Evolutionary conservation across 2,329 filamentous ascomycete genomes (phyloP).

Genomic region (Apiospora rasikravindrae): DNA sequence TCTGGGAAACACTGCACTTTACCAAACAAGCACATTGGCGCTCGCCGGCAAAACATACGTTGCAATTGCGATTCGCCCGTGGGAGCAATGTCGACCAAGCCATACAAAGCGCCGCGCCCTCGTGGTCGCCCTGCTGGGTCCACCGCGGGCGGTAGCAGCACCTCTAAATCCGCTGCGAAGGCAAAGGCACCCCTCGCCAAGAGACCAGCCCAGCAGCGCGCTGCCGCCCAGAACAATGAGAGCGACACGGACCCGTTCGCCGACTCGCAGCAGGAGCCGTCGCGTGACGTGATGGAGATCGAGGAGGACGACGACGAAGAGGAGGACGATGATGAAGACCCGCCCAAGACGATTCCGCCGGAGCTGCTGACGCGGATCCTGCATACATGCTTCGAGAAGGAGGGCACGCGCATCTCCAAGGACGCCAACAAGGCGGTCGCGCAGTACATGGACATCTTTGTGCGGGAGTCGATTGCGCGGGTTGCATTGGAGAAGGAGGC

Average conservation of each 20-base stretch:
- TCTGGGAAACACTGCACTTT: background rate
- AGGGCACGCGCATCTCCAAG: conserved; percentile 74
- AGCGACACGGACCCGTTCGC: conserved; percentile 37
- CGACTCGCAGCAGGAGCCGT: conserved; percentile 22
- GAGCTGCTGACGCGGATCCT: conserved; percentile 78
- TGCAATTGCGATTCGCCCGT: background rate
- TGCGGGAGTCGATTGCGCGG: conserved; percentile 84
- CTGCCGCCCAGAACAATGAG: conserved; percentile 25
- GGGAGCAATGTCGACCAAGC: background rate
- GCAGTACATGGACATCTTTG: conserved; percentile 90
- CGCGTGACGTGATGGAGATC: conserved; percentile 28
- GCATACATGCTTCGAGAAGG: conserved; percentile 77
- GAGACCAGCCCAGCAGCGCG: conserved; percentile 22
- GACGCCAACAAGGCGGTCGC: conserved; percentile 79
- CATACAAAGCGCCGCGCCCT: conserved; percentile 1
- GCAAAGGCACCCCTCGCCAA: conserved; percentile 20
- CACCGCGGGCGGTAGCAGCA: background rate
- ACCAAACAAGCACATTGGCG: background rate
- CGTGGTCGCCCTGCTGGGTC: conserved; percentile 18
- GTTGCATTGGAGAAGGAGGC: conserved; percentile 72
- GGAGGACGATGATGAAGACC: conserved; percentile 32
- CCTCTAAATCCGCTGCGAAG: conserved; percentile 14
- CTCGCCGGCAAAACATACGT: background rate
- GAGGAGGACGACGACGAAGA: conserved; percentile 31
- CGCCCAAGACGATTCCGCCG: conserved; percentile 64